These are phyloP conservation scores for Citrus inodora DNA, from an alignment of 345 rosid species.

Conservation along the genomic window DNA sequence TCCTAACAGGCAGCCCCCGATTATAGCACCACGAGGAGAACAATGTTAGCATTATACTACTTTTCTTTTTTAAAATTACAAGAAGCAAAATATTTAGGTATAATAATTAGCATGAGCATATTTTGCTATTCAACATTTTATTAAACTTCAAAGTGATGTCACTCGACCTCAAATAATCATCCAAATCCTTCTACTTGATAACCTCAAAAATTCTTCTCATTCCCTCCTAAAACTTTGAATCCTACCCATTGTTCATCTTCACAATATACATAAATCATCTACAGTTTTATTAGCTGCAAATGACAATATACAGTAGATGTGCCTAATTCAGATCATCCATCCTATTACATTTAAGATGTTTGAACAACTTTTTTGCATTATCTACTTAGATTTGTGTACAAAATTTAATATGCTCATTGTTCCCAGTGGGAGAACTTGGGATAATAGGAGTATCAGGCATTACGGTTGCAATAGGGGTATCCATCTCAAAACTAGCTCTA, in stretches of 20 bases:
- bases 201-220: constrained; percentile 31
- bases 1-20: no score
- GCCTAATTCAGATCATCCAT: no score
- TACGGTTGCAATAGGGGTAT: constrained; percentile 33
- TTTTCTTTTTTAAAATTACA: no score
- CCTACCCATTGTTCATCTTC: constrained; percentile 37
- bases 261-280: no score
- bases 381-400: constrained; percentile 34
- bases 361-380: no score
- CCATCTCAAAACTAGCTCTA: constrained; percentile 34
- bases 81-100: no score
- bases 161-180: constrained; percentile 38
- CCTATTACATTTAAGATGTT: no score
- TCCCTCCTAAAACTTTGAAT: constrained; percentile 30
- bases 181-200: constrained; percentile 38
- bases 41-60: no score
- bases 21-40: no score
- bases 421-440: constrained; percentile 31
- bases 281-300: no score
- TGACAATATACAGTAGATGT: no score
- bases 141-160: constrained; percentile 22
- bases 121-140: constrained; percentile 13
- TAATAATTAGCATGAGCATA: no score
- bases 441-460: constrained; percentile 30
- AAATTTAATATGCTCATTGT: constrained; percentile 28